Evolutionary conservation across 2,329 filamentous ascomycete genomes (phyloP), one percentile per base, ranked within the genome.

Genomic region (Hypomyces perniciosus): DNA sequence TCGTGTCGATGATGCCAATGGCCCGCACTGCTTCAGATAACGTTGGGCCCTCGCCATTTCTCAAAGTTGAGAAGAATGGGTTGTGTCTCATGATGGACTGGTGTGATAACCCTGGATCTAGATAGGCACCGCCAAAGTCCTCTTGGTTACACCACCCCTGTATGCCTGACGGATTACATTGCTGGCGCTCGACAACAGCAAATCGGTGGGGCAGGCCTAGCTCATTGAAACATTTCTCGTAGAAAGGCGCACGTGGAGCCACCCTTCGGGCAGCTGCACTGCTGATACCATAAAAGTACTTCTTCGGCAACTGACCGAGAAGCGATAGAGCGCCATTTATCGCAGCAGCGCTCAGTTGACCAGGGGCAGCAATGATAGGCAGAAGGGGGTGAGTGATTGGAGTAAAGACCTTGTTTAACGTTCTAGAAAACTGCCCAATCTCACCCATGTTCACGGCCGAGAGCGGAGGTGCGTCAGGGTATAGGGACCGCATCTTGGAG

Each of bases 401-500:
- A 0, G 88, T 91, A 65, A 95, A 92, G 54, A 92, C 85, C 50
- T 86, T 88, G 69, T 95, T 95, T 52, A 93, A 74, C 0, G 87
- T 87, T 60, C 90, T 80, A 1, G 89, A 93, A 45, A 95, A 80
- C 63, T 95, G 89, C 8, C 90, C 90, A n/a, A 83, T 81, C 59
- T 88, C 84, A 28, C 88, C 88, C 88, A 93, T 93, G 66, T 93
- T 93, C 58, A 95, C 81, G 6, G 86, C 88, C 2, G 88, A 93
- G 33, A 95, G 75, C 1, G 87, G 86, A 8, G 88, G 88, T 7
- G 78, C 76, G 55, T 85, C 77, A 0, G 85, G 79, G 57, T 86
- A 84, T 55, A 85, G 81, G 30, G 79, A 73, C 61, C 83, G 83
- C 64, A 93, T 84, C 57, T 83, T 80, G 8, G 87, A 90, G 30